These are phyloP conservation scores for Thinopyrum elongatum DNA, from an alignment of 176 grass and related monocot genomes.

Conservation along the genomic window DNA sequence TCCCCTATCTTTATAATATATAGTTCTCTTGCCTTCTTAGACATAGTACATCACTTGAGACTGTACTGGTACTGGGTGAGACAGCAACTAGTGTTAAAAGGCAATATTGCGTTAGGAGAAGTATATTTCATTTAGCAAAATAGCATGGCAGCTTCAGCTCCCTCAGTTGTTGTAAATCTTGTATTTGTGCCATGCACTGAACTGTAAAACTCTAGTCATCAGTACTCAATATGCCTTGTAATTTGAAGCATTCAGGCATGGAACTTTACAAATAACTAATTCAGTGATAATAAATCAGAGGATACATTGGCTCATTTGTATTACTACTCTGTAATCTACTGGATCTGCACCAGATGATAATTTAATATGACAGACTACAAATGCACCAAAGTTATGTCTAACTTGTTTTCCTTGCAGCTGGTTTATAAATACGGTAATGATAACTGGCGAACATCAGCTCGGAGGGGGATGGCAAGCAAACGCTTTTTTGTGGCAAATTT, in stretches of 20 bases:
- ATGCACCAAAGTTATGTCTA: conserved; percentile 9
- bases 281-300: neutral
- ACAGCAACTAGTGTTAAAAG: neutral
- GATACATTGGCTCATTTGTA: neutral
- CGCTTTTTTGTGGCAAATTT: too few species aligned
- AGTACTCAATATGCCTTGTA: neutral
- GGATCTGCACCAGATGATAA: neutral
- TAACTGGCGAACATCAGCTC: too few species aligned
- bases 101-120: neutral
- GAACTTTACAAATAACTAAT: neutral
- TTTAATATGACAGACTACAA: neutral
- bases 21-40: neutral
- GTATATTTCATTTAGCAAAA: neutral
- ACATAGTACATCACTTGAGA: neutral
- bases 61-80: neutral
- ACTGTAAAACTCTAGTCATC: neutral
- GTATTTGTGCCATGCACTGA: neutral
- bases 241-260: neutral
- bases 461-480: too few species aligned
- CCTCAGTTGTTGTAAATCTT: neutral
- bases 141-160: neutral
- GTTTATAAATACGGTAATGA: neutral
- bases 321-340: neutral
- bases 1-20: neutral
- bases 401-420: neutral